phyloP scores from a whole-genome alignment of 1,139 yeast species.

The Hemisphaericaspora lyxosophila region DNA sequence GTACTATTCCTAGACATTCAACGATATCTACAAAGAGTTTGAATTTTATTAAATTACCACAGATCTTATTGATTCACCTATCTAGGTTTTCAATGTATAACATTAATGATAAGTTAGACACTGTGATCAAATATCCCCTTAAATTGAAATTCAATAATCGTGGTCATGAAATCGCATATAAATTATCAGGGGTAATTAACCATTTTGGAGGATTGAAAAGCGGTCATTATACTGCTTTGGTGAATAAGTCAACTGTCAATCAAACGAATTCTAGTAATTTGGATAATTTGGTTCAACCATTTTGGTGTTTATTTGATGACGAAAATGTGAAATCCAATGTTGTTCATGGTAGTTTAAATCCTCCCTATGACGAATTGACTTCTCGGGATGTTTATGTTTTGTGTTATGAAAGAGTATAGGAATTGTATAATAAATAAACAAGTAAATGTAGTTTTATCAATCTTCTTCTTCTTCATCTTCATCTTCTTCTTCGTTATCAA shows the following conservation, averaged over 20 bases:
- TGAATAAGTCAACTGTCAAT: slow-evolving; percentile 47
- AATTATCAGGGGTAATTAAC: slow-evolving; percentile 60
- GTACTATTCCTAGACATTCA: neutral
- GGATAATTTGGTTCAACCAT: slow-evolving; percentile 29
- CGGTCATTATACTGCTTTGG: slow-evolving; percentile 73
- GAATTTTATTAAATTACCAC: slow-evolving; percentile 64
- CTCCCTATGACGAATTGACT: slow-evolving; percentile 37
- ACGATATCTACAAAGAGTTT: slow-evolving; percentile 46
- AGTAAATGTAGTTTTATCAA: neutral
- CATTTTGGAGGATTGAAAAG: slow-evolving; percentile 70
- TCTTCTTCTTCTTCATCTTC: neutral
- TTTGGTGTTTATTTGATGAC: slow-evolving; percentile 77
- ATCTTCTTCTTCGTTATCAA: slow-evolving; percentile 5
- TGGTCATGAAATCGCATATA: slow-evolving; percentile 47
- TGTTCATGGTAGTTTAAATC: slow-evolving; percentile 45
- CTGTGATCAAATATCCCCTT: slow-evolving; percentile 54
- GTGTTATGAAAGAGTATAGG: slow-evolving; percentile 49
- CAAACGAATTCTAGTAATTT: slow-evolving; percentile 18
- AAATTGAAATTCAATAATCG: slow-evolving; percentile 47
- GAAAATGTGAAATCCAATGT: slow-evolving; percentile 52
- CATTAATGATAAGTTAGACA: slow-evolving; percentile 54
- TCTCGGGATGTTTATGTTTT: slow-evolving; percentile 72
- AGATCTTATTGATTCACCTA: slow-evolving; percentile 62
- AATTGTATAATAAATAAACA: neutral
- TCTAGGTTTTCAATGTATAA: slow-evolving; percentile 58